Evolutionary conservation across 208 protist species (phyloP), one percentile per base, ranked within the genome.

Genomic region (Herpetomonas muscarum): DNA sequence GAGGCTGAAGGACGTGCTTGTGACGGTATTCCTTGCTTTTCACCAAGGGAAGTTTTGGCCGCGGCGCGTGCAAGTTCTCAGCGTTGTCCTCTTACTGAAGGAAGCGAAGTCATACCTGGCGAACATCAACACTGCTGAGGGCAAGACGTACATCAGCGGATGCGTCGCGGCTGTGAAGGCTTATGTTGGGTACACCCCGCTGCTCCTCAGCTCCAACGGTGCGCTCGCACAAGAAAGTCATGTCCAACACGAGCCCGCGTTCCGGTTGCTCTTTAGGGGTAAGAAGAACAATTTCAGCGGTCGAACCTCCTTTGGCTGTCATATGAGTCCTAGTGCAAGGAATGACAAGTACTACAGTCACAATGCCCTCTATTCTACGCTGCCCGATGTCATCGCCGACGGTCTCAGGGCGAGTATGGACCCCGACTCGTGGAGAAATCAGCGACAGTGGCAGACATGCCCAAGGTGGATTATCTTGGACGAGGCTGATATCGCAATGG

Each of bases 71-170:
- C 44, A 48, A 29, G 44, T 48, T 6, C 44, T 48, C 22, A 25
- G 22, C 2, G 44, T 48, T 3, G 21, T 48, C 13, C 5, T 28
- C 9, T 25, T 48, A 2, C 44, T 48, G 3, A 5, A 48, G 3
- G n/a, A n/a, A n/a, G n/a, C n/a, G n/a, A 28, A 28, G 22, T 24
- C 21, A 12, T 2, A 2, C 22, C 44, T 48, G 6, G 44, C 44
- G 5, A 48, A 48, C 21, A 48, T 48, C 44, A 48, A 29, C 44
- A 48, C 44, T 3, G 22, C 22, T 9, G 44, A 48, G 21, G 44
- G 44, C 44, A 48, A 48, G 44, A 48, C 44, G 44, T 48, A 48
- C 44, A 48, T 48, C 15, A 48, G 21, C 44, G 44, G 44, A 28
- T 48, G 44, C 44, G 9, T 48, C 44, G 44, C 44, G 2, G 44